Base-by-base conservation (phyloP, 106 monocot species). In the Phalaenopsis equestris region DNA sequence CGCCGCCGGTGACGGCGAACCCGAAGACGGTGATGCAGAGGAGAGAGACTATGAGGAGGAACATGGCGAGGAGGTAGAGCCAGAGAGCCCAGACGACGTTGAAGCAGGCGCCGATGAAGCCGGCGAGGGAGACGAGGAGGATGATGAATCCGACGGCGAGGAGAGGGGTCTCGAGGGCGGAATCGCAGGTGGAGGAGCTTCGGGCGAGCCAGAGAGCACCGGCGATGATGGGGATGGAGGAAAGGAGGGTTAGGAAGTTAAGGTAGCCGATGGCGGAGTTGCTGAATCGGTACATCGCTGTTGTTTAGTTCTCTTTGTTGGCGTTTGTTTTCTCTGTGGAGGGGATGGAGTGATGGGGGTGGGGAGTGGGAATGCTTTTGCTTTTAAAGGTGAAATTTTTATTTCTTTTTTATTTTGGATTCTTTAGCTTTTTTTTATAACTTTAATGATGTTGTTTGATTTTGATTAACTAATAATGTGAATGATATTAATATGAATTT, bases 181-280 rank as follows among this genome's bases (percentile, higher is more conserved):
- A 80, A 43, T 88, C 87, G 85, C 97, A 98, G 55, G 92, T 92
- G 24, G 89, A 72, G 30, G 88, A 89, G 79, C 85, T 88, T 58
- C 84, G 79, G 1, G 90, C 81, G 41, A 94, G 47, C 92, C 94
- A 90, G 47, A 94, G 89, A 6, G 90, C 90, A 0, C 85, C 92
- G 23, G 90, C 97, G 81, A 98, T 98, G 86, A 98, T 77, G 24
- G 97, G 97, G 72, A 98, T 89, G 39, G 97, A 92, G 8, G 92
- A 86, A 3, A 98, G 85, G 10, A 98, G 82, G 24, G 92, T 87
- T 18, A 91, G 76, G 8, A 94, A 86, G 88, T 98, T 98, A 36
- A 98, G 90, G 88, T 91, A 98, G 0, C 97, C 97, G 45, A 98
- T 88, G 81, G 89, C 80, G 39, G 86, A 84, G 90, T 98, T 98